A percentile compares a stretch with the other conserved stretches of the same genome.
Evolutionary conservation across 2,329 filamentous ascomycete species (phyloP).

Genomic region (Cladophialophora psammophila): DNA sequence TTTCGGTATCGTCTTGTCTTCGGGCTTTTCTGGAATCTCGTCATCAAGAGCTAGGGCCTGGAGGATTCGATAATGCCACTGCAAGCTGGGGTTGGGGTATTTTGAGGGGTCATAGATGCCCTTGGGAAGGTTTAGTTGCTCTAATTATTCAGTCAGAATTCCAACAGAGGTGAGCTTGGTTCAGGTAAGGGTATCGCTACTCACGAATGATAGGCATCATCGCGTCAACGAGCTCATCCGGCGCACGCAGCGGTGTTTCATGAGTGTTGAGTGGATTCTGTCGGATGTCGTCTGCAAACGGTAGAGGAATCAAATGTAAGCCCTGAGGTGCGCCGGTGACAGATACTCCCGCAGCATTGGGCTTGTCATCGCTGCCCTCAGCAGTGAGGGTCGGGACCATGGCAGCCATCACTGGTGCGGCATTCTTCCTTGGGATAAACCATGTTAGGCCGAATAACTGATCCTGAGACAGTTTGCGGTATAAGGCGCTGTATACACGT

Average conservation of each 20-base stretch:
- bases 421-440: slow-evolving; percentile 84
- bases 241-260: slow-evolving; percentile 58
- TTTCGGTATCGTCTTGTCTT: slow-evolving; percentile 84
- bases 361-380: slow-evolving; percentile 25
- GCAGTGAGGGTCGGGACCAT: slow-evolving; percentile 66
- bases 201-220: slow-evolving; percentile 78
- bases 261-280: slow-evolving; percentile 70
- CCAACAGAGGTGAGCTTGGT: neutral
- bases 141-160: slow-evolving; percentile 23
- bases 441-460: slow-evolving; percentile 87
- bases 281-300: slow-evolving; percentile 87
- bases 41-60: slow-evolving; percentile 92
- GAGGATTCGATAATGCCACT: slow-evolving; percentile 97
- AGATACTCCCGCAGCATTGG: slow-evolving; percentile 36
- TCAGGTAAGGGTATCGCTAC: slow-evolving; percentile 1
- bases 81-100: slow-evolving; percentile 90
- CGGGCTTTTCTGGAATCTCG: slow-evolving; percentile 75
- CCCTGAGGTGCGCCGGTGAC: slow-evolving; percentile 40
- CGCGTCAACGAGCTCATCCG: slow-evolving; percentile 75
- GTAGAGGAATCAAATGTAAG: slow-evolving; percentile 72
- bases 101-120: slow-evolving; percentile 82
- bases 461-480: slow-evolving; percentile 81
- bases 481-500: slow-evolving; percentile 87
- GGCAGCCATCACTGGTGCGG: slow-evolving; percentile 79
- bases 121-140: slow-evolving; percentile 87